A percentile compares a stretch with the other conserved stretches of the same genome.
These are phyloP conservation scores for Xylariaceae sp. DNA, from an alignment of 2,329 filamentous ascomycete species.

Conservation along the genomic window DNA sequence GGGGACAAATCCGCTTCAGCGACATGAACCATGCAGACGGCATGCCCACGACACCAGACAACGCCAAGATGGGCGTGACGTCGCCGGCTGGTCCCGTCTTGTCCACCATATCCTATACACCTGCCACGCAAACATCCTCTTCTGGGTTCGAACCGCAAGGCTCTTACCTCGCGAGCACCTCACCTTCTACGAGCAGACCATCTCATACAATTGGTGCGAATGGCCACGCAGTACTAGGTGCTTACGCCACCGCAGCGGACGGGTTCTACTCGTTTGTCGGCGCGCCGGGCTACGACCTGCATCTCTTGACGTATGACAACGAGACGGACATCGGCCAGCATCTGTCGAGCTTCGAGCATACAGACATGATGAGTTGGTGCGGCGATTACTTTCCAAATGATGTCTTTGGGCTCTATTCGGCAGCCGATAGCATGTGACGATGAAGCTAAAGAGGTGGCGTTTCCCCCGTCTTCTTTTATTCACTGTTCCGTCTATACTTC, in stretches of 20 bases:
- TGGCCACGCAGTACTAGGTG: slow-evolving; percentile 5
- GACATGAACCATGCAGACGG: slow-evolving; percentile 31
- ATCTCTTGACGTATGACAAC: slow-evolving; percentile 34
- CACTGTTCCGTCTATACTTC: no score
- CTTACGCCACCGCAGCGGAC: slow-evolving; percentile 25
- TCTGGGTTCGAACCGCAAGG: slow-evolving; percentile 43
- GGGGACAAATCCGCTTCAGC: slow-evolving; percentile 23
- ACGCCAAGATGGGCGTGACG: slow-evolving; percentile 22
- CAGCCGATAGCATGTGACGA: slow-evolving; percentile 25
- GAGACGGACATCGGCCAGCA: slow-evolving; percentile 35
- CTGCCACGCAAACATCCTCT: slow-evolving; percentile 39
- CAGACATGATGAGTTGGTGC: slow-evolving; percentile 36
- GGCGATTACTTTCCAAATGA: slow-evolving; percentile 34
- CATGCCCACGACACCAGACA: slow-evolving; percentile 28
- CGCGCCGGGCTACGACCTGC: slow-evolving; percentile 25
- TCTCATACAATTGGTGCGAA: slow-evolving; percentile 26
- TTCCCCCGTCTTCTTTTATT: no score
- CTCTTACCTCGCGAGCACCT: slow-evolving; percentile 35
- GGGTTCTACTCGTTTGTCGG: slow-evolving; percentile 33
- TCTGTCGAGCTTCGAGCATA: slow-evolving; percentile 32
- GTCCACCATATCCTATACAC: slow-evolving; percentile 35
- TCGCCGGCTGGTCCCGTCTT: slow-evolving; percentile 20
- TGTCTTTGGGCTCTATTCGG: slow-evolving; percentile 29
- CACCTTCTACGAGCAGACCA: slow-evolving; percentile 41
- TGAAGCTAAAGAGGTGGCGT: not conserved